Percentiles rank a stretch among this genome's conserved stretches.
phyloP scores from a whole-genome alignment of 2,329 filamentous ascomycete species.

The Pseudogymnoascus sp. region DNA sequence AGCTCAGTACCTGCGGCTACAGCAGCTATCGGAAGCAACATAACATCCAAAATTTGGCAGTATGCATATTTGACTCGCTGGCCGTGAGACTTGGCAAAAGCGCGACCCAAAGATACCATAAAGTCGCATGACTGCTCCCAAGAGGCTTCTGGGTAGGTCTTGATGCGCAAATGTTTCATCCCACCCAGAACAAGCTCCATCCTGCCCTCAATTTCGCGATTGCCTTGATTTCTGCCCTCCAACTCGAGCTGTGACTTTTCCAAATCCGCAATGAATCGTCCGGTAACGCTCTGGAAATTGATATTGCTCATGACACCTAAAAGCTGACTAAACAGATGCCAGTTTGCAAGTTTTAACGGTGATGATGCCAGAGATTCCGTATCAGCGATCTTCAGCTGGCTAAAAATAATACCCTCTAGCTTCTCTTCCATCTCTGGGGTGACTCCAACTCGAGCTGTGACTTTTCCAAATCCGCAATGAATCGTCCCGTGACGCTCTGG shows the following conservation, averaged over 20 bases:
- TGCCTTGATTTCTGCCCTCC: slow-evolving; percentile 57
- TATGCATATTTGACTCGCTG: slow-evolving; percentile 89
- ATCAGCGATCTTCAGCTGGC: slow-evolving; percentile 84
- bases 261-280: slow-evolving; percentile 73
- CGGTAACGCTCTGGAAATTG: slow-evolving; percentile 77
- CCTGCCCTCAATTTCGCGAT: slow-evolving; percentile 66
- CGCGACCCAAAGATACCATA: slow-evolving; percentile 67
- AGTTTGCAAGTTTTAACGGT: slow-evolving; percentile 82
- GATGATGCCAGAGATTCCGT: slow-evolving; percentile 71
- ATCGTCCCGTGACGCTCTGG: slow-evolving; percentile 70
- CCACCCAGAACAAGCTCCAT: slow-evolving; percentile 81
- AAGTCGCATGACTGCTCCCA: slow-evolving; percentile 90
- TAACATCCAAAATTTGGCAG: slow-evolving; percentile 80
- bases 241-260: slow-evolving; percentile 70
- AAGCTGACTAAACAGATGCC: slow-evolving; percentile 86
- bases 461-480: slow-evolving; percentile 69
- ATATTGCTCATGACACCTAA: slow-evolving; percentile 94
- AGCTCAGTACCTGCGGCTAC: slow-evolving; percentile 65
- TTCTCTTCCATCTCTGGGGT: slow-evolving; percentile 90
- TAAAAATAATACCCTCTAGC: slow-evolving; percentile 90
- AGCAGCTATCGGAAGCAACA: slow-evolving; percentile 80
- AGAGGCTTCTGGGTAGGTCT: slow-evolving; percentile 59
- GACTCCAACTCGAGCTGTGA: slow-evolving; percentile 69
- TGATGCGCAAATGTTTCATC: slow-evolving; percentile 82
- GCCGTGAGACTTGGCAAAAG: slow-evolving; percentile 80